Percentiles rank a stretch among this genome's conserved stretches.
These are phyloP conservation scores for Mortierella sp. DNA, from an alignment of 371 early-diverging fungal species.

Conservation along the genomic window DNA sequence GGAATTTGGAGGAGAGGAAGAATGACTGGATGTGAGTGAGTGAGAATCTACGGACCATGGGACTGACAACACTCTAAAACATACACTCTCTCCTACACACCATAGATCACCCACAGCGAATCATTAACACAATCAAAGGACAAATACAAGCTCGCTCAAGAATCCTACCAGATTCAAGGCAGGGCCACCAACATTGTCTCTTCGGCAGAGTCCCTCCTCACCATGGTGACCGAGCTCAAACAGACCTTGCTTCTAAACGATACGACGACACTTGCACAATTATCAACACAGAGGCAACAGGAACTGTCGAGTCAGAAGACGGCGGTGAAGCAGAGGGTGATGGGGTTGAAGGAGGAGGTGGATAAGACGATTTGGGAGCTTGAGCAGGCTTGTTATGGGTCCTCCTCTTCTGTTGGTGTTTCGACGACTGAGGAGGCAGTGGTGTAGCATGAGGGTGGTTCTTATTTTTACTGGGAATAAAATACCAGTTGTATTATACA, in stretches of 20 bases:
- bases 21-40: conserved; percentile 3
- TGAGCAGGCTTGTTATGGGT: conserved; percentile 39
- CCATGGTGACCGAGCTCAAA: conserved; percentile 76
- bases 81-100: background rate
- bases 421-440: background rate
- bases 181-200: conserved; percentile 81
- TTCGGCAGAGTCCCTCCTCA: conserved; percentile 74
- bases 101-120: conserved; percentile 37
- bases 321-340: conserved; percentile 52
- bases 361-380: conserved; percentile 57
- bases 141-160: conserved; percentile 79
- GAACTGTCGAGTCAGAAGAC: conserved; percentile 50
- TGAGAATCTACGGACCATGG: no score
- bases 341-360: conserved; percentile 53
- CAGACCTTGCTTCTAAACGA: conserved; percentile 78
- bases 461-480: conserved; percentile 10
- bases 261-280: conserved; percentile 69
- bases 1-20: background rate
- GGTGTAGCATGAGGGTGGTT: background rate
- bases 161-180: conserved; percentile 79
- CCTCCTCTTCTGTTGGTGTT: background rate
- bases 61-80: background rate
- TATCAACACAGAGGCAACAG: conserved; percentile 46
- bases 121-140: conserved; percentile 68
- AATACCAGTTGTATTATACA: conserved; percentile 20